These are phyloP conservation scores for Heimioporus sp. DNA, from an alignment of 768 basidiomycete genomes.

Conservation along the genomic window DNA sequence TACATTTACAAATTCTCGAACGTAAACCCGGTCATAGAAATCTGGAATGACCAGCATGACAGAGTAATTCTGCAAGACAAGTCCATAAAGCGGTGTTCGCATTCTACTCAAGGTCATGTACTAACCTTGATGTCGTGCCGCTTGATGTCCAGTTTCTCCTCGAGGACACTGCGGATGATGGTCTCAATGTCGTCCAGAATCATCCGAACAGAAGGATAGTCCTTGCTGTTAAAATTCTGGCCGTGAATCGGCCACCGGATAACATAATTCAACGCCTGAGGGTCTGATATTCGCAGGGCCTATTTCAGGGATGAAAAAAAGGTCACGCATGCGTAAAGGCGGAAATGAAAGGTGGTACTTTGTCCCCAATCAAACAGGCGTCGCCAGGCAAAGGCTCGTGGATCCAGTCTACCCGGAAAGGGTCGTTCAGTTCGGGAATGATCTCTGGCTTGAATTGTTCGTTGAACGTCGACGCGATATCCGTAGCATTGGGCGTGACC, in stretches of 20 bases:
- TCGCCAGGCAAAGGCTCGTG: slow-evolving; percentile 46
- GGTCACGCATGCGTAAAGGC: slow-evolving; percentile 1
- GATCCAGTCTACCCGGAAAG: slow-evolving; percentile 84
- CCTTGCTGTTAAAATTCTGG: slow-evolving; percentile 78
- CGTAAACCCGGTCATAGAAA: slow-evolving; percentile 81
- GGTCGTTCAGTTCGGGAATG: slow-evolving; percentile 84
- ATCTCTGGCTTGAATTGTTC: slow-evolving; percentile 80
- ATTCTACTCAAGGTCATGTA: not conserved
- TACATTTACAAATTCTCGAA: slow-evolving; percentile 72
- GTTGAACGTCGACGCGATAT: slow-evolving; percentile 76
- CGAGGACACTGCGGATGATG: slow-evolving; percentile 61
- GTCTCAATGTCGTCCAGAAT: slow-evolving; percentile 76
- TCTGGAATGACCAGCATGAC: slow-evolving; percentile 90
- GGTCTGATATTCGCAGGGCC: slow-evolving; percentile 72
- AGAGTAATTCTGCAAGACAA: slow-evolving; percentile 66
- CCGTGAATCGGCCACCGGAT: slow-evolving; percentile 82
- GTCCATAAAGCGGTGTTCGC: not conserved
- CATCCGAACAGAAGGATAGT: slow-evolving; percentile 69
- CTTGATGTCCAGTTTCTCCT: slow-evolving; percentile 55
- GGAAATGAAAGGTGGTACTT: slow-evolving; percentile 39
- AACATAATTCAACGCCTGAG: slow-evolving; percentile 62
- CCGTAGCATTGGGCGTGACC: slow-evolving; percentile 67
- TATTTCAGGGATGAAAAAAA: slow-evolving; percentile 29
- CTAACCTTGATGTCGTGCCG: slow-evolving; percentile 59
- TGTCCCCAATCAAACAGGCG: slow-evolving; percentile 62